A percentile compares a stretch with the other conserved stretches of the same genome.
These are phyloP conservation scores for Dimargaris cristalligena DNA, from an alignment of 192 early-diverging fungal species.

Conservation along the genomic window DNA sequence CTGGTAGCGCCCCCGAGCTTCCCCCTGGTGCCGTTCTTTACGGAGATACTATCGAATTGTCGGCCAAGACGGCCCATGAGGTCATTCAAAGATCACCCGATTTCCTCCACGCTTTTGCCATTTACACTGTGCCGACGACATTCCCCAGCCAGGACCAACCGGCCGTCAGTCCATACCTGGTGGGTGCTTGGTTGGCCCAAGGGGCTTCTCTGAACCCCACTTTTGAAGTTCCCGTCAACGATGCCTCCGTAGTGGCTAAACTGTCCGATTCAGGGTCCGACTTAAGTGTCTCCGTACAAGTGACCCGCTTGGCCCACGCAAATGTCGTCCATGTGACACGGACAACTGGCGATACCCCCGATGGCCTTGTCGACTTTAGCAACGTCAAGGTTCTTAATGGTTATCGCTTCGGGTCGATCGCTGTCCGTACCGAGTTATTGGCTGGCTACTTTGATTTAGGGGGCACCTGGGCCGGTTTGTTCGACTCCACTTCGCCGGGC, in stretches of 20 bases:
- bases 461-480: background rate
- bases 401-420: background rate
- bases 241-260: background rate
- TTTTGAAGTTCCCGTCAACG: background rate
- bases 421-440: background rate
- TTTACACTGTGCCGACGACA: background rate
- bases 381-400: background rate
- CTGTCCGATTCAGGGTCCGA: background rate
- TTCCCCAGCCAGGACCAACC: background rate
- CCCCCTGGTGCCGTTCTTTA: background rate
- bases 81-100: background rate
- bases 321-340: background rate
- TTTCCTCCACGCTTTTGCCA: background rate
- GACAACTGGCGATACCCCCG: background rate
- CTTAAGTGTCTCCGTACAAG: background rate
- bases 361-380: background rate
- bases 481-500: too few relatives aligned
- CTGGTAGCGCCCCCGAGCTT: too few relatives aligned
- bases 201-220: background rate
- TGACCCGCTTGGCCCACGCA: background rate
- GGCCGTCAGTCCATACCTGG: background rate
- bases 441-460: background rate
- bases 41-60: background rate
- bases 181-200: slow-evolving; percentile 1
- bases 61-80: background rate